Base-by-base conservation (phyloP, 1,284 basidiomycete genomes). In the Rhodotorula sp. region DNA sequence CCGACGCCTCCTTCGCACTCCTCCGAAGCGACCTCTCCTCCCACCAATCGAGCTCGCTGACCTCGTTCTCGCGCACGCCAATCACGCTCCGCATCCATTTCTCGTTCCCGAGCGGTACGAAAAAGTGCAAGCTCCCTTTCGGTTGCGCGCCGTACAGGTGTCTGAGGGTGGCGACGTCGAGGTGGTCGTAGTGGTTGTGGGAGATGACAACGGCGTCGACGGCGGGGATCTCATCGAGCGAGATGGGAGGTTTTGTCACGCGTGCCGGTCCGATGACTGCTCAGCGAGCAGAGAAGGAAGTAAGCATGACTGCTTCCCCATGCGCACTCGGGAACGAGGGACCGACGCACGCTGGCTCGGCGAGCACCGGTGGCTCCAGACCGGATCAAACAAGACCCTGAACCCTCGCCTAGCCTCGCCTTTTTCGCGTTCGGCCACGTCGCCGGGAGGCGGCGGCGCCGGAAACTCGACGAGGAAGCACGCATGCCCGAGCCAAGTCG, bases 31-130 rank as follows among this genome's bases (percentile, higher is more conserved):
- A 79, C 45, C 83, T 80, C 23, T 82, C 80, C 26, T 88, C 86
- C 87, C 89, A 90, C 89, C 89, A 91, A 80, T 90, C 89, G 71
- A 89, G 82, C 76, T 85, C 85, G 71, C 87, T 85, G 23, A 86
- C 82, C 61, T 84, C 81, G 8, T 79, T 78, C 10, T 77, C 75
- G 23, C 82, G 81, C 48, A 69, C 77, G 58, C 86, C 81, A 15
- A 81, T 82, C 54, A 84, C 78, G 58, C 78, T 81, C n/a, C 81
- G 75, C 77, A 87, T 85, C 77, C 82, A 85, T 8, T 78, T 62
- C 0, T 79, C 83, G 81, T 90, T 90, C 43, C 86, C 85, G 19
- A 90, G 83, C 0, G 87, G 86, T 0, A 87, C 85, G 77, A 90
- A 87, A 74, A 90, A 83, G 75, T 87, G 85, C 0, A 78, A 38